Evolutionary conservation across 352 stramenopile genomes (phyloP), one percentile per base, ranked within the genome.

Genomic region (Globisporangium cylindrosporum): DNA sequence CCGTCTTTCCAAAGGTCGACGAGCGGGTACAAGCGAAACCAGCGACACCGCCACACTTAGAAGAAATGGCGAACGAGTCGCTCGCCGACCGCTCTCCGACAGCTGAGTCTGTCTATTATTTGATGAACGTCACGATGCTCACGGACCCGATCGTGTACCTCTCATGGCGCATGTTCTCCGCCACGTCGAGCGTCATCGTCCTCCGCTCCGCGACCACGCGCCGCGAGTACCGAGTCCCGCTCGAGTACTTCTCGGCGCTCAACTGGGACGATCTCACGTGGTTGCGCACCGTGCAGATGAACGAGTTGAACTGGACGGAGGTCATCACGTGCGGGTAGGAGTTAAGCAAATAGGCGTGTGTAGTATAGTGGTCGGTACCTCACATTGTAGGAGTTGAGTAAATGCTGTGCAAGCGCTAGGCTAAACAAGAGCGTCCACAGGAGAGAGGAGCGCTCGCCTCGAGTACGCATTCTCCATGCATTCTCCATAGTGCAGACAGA

Each of bases 111-210:
- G 60, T 71, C n/a, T 41, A 76, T 8, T 70, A 70, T 18, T 59
- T 81, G 18, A 70, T 73, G 51, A 78, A 78, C 49, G 63, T 77
- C 53, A 65, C 64, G 59, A 59, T 70, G 10, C 68, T 81, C 62
- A 73, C 69, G 0, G 74, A 81, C 24, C 74, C 74, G 20, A 5
- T 69, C 55, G 43, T 51, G 54, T 64, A 15, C 15, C 3, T 62
- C 53, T 20, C 15, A 2, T 68, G 34, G 62, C 36, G 53, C 1
- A 12, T 27, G 36, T 46, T n/a, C 18, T 6, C 20, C 22, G 10
- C 10, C 22, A 56, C 2, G 9, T 46, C 41, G 18, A 27, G 25
- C 7, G 10, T 65, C 10, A 32, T 8, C 8, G 9, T 48, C 46
- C 1, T 66, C 22, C 27, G 60, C 15, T 58, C 27, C 18, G 25